Evolutionary conservation across 73 alveolate species (phyloP).

Genomic region (Paramecium octaurelia): DNA sequence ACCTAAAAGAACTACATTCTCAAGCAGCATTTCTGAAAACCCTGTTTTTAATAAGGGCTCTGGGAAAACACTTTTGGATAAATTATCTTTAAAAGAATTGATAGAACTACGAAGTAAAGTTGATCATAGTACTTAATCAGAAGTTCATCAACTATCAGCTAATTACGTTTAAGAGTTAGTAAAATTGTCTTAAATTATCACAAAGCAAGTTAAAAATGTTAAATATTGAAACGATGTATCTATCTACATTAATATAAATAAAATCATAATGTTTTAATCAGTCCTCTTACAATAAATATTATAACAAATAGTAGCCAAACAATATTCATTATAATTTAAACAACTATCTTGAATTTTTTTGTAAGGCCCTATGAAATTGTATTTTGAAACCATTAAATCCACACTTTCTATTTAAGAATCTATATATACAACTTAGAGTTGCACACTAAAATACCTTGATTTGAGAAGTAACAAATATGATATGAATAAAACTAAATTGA

Average conservation of each 20-base stretch:
- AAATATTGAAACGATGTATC: background rate
- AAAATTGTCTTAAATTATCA: conserved; percentile 5
- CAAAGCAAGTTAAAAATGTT: background rate
- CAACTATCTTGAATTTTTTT: background rate
- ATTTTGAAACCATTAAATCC: background rate
- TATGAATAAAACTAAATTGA: background rate
- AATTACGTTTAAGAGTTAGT: conserved; percentile 25
- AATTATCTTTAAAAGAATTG: conserved; percentile 24
- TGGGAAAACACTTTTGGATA: background rate
- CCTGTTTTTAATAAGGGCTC: background rate
- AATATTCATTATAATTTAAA: background rate
- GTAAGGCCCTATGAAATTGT: background rate
- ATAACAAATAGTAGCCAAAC: background rate
- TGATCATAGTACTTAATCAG: background rate
- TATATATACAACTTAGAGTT: background rate
- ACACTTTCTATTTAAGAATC: background rate
- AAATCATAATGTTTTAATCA: background rate
- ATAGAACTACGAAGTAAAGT: conserved; percentile 8
- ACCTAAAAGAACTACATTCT: background rate
- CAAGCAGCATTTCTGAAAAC: background rate
- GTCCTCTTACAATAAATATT: background rate
- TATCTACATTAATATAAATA: background rate
- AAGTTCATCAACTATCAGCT: background rate
- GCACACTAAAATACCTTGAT: too few relatives aligned
- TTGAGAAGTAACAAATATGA: background rate